Base-by-base conservation (phyloP, 768 basidiomycete species). In the Leucosporidium scottii region DNA sequence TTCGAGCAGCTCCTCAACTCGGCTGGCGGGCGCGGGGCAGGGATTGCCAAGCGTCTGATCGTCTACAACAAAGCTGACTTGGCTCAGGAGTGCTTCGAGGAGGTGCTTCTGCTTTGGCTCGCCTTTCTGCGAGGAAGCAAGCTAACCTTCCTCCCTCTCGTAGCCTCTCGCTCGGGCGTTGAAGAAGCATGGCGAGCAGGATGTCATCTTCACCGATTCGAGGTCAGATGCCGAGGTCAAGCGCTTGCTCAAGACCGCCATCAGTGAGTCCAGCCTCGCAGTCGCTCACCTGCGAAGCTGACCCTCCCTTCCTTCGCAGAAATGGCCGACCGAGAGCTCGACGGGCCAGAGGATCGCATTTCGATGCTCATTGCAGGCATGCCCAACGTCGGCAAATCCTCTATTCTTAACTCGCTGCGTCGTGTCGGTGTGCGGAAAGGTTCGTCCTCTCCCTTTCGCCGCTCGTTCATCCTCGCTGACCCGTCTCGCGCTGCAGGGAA, bases 301-400 rank as follows among this genome's bases (percentile, higher is more conserved):
- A 27, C 13, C 28, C 13, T 25, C 23, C 25, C 3, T 5, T 7
- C 21, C n/a, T 9, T 13, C 51, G 17, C 62, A 70, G 71, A 57
- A 0, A 56, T 72, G 8, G 67, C 67, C 0, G 64, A 66, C 21
- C 53, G 71, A 27, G 66, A 66, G 5, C 64, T 70, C 17, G 66
- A 70, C 17, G 66, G 66, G n/a, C 63, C 66, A 18, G 68, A 67
- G 34, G 68, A 73, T 59, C 67, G 67, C 28, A 69, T 73, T 27
- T 62, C 51, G 74, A 87, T 97, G 10, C 83, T 97, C 3, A 91
- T 98, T 28, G 87, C 96, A 66, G 96, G 96, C 28, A 98, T 99
- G 94, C 96, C 96, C 23, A 98, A 98, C 78, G 92, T 97, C 57
- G 94, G 94, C 51, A 98, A 99, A 80, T 97, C 93, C 20, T 93